A percentile compares a stretch with the other conserved stretches of the same genome.
phyloP scores from a whole-genome alignment of 805 yeast genomes.

The Lipomyces yamanashiensis region DNA sequence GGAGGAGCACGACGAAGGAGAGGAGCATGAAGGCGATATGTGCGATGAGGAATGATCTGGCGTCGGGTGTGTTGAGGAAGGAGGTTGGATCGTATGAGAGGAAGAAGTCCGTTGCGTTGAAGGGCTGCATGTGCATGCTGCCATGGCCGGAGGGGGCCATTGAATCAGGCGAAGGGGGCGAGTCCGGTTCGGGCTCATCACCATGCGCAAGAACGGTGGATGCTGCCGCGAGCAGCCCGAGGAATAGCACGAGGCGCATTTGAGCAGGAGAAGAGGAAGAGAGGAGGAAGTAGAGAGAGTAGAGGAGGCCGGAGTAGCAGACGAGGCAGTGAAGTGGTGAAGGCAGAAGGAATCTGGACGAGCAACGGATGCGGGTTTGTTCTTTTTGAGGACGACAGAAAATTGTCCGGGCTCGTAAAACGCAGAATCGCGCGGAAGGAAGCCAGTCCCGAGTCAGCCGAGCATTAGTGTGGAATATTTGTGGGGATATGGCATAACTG shows the following conservation, averaged over 20 bases:
- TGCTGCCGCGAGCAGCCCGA: slow-evolving; percentile 11
- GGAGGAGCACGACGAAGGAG: slow-evolving; percentile 32
- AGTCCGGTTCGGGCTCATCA: slow-evolving; percentile 18
- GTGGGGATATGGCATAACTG: background rate
- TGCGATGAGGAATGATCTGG: slow-evolving; percentile 24
- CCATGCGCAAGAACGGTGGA: slow-evolving; percentile 19
- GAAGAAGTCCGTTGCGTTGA: slow-evolving; percentile 31
- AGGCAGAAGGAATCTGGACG: background rate
- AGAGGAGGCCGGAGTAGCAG: background rate
- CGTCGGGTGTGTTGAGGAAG: slow-evolving; percentile 32
- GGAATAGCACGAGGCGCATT: slow-evolving; percentile 8
- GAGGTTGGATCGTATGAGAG: slow-evolving; percentile 37
- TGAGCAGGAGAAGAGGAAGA: no score
- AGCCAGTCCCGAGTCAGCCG: slow-evolving; percentile 7
- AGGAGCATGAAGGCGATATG: slow-evolving; percentile 35
- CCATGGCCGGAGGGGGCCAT: background rate
- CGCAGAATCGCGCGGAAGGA: slow-evolving; percentile 13
- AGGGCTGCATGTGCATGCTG: slow-evolving; percentile 24
- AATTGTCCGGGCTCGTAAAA: no score
- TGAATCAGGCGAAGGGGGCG: slow-evolving; percentile 9
- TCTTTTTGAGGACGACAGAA: background rate
- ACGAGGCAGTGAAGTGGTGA: background rate
- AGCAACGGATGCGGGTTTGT: background rate
- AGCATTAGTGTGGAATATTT: background rate
- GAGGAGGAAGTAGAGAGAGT: slow-evolving; percentile 4